phyloP scores from a whole-genome alignment of 78 protist species.

The Dictyostelium intermedium region DNA sequence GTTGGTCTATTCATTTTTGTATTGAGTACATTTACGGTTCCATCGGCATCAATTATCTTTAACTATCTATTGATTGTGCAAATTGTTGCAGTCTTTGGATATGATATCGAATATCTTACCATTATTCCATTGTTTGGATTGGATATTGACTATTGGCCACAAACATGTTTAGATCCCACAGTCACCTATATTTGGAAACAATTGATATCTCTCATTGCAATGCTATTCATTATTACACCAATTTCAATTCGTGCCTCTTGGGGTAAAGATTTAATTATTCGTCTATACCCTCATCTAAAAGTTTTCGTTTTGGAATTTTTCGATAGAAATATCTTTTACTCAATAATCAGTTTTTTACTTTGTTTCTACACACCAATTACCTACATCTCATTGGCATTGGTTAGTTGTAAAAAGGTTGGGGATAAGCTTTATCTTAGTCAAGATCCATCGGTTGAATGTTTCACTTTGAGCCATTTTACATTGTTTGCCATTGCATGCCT shows the following conservation, averaged over 20 bases:
- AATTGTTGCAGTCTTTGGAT: not conserved
- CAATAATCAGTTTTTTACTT: not conserved
- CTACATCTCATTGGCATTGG: constrained; percentile 13
- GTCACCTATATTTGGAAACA: constrained; percentile 7
- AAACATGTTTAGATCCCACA: not conserved
- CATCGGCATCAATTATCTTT: constrained; percentile 31
- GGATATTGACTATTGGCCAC: constrained; percentile 41
- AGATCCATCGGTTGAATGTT: constrained; percentile 40
- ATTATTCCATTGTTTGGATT: constrained; percentile 13
- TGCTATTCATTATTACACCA: not conserved
- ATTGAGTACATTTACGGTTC: constrained; percentile 9
- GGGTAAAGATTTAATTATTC: not conserved
- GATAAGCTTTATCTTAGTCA: not conserved
- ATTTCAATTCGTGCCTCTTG: not conserved
- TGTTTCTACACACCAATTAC: constrained; percentile 39
- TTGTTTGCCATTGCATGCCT: not conserved
- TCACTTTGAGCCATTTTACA: not conserved
- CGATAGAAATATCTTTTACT: not conserved
- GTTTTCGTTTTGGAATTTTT: not conserved
- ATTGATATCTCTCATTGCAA: not conserved
- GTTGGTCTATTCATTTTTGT: not conserved
- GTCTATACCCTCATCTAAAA: not conserved
- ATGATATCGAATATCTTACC: constrained; percentile 23
- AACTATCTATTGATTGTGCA: constrained; percentile 20
- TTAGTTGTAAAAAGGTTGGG: constrained; percentile 12